Conservation (phyloP, 176 grass and related monocot genomes). For the Aegilops longissima region DNA sequence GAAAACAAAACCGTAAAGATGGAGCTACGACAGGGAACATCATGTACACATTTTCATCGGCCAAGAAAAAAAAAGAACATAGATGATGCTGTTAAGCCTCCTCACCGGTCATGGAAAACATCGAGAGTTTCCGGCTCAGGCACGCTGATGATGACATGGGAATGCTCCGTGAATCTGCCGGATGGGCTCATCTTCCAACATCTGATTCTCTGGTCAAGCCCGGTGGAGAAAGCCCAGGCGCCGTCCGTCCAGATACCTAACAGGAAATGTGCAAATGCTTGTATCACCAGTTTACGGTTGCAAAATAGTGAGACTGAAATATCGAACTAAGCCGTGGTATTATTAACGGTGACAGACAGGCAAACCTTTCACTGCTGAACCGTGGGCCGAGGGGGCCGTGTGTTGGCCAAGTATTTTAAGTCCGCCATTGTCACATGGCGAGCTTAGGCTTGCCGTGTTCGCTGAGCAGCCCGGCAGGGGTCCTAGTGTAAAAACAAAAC, state of each 20-base stretch:
- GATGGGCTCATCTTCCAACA: conserved; percentile 54
- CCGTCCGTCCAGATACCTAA: conserved; percentile 89
- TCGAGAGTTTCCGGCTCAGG: conserved; percentile 94
- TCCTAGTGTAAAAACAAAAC: conserved; percentile 52
- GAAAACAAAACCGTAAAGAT: not conserved
- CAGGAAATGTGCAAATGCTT: not conserved
- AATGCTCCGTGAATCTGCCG: conserved; percentile 47
- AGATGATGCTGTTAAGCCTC: not conserved
- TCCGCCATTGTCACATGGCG: not conserved
- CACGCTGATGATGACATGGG: conserved; percentile 70
- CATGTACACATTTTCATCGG: not conserved
- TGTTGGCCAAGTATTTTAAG: conserved; percentile 49
- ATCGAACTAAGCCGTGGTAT: not conserved
- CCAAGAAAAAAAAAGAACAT: not conserved
- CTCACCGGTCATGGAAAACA: conserved; percentile 52
- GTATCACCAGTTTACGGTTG: not conserved
- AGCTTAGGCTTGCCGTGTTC: not conserved
- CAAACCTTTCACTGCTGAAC: conserved; percentile 98
- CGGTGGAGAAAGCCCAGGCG: conserved; percentile 74
- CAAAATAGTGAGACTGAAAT: not conserved
- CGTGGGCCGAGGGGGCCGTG: conserved; percentile 59
- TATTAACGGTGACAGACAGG: conserved; percentile 7
- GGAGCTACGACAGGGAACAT: not conserved
- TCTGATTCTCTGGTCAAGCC: conserved; percentile 89
- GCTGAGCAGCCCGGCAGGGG: conserved; percentile 8